Evolutionary conservation across 2,329 filamentous ascomycete genomes (phyloP), one percentile per base, ranked within the genome.

Genomic region (Fusarium duplospermum): DNA sequence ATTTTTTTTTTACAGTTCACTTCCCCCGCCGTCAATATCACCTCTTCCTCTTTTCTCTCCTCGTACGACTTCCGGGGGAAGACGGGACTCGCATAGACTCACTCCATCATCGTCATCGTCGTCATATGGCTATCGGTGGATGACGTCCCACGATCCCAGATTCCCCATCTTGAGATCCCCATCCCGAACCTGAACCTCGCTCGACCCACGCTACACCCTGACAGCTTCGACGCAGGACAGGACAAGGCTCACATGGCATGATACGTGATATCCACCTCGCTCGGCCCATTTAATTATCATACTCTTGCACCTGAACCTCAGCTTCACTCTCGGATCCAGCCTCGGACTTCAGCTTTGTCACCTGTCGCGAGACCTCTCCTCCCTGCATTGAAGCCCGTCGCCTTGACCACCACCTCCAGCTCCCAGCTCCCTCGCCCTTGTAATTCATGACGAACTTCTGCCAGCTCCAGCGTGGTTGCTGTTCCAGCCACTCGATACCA

Each of bases 381-480:
- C 70, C 69, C 36, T 71, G 70, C 62, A 66, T 75, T 62, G 20
- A 64, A 54, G 27, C n/a, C 33, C 5, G 58, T 45, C 62, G 38
- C 35, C 50, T 66, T 33, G 33, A 40, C 29, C 36, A 56, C 54
- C 47, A 62, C 54, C 47, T 64, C 52, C 24, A 24, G 24, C 24
- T 24, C 24, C 20, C 59, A 35, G 47, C 20, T 52, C 54, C 35
- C 38, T 62, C 27, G 35, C n/a, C 64, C 57, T 66, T 20, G 54
- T 59, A 31, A 73, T 78, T 75, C 70, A 78, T 78, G 77, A 77
- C 61, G 67, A 59, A 64, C 54, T 40, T 38, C 50, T 56, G 54
- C 59, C 68, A 65, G 22, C 56, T 58, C 58, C 69, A 73, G 72
- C 45, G 70, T 70, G 71, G 81, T 80, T 83, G 82, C 80, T 81